Evolutionary conservation across 169 alveolate species (phyloP).

Genomic region (Neospora caninum): DNA sequence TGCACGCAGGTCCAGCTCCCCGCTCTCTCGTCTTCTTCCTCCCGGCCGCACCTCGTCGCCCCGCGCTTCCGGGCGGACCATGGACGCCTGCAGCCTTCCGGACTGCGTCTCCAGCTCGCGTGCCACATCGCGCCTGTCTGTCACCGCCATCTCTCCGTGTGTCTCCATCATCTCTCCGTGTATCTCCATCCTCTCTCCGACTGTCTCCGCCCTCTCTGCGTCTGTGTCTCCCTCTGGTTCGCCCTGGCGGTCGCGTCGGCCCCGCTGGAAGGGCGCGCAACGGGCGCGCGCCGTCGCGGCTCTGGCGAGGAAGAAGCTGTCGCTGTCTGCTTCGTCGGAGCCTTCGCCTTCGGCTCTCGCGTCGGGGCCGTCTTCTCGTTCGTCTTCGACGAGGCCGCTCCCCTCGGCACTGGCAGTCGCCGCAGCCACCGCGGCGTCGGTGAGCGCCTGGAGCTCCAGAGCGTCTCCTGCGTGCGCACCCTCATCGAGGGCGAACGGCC

Average conservation of each 20-base stretch:
- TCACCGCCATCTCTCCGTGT: no score
- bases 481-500: not conserved
- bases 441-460: not conserved
- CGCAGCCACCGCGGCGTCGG: slow-evolving; percentile 26
- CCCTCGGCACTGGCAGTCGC: not conserved
- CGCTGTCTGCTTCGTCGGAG: not conserved
- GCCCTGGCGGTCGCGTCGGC: no score
- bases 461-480: not conserved
- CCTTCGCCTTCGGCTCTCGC: not conserved
- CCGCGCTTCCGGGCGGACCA: no score
- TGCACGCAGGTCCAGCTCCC: no score
- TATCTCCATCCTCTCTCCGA: not conserved
- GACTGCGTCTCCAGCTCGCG: no score
- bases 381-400: not conserved
- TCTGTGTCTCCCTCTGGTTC: not conserved
- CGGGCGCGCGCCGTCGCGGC: not conserved
- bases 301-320: not conserved
- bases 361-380: not conserved
- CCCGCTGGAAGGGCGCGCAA: no score
- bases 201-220: not conserved
- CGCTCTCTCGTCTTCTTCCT: no score
- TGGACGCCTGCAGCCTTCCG: no score
- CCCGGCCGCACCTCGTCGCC: no score
- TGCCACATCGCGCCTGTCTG: no score
- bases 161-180: no score